A percentile compares a stretch with the other conserved stretches of the same genome.
These are phyloP conservation scores for Betula pendula DNA, from an alignment of 306 rosid genomes.

Conservation along the genomic window DNA sequence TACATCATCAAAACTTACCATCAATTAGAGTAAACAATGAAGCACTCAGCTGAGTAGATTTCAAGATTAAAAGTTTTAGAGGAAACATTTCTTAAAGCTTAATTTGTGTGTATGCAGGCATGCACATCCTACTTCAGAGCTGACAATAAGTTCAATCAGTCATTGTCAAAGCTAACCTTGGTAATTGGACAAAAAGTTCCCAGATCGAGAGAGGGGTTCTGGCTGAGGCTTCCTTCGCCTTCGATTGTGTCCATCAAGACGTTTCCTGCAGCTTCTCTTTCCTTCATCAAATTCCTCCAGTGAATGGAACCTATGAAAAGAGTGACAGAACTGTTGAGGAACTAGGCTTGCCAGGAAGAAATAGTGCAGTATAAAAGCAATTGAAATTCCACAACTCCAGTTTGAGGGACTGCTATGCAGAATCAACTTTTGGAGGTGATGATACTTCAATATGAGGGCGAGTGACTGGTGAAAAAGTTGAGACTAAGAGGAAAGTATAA, in stretches of 20 bases:
- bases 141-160: slow-evolving; percentile 35
- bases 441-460: too few relatives aligned
- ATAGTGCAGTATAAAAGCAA: not conserved
- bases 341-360: not conserved
- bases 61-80: slow-evolving; percentile 1
- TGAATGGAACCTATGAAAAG: slow-evolving; percentile 72
- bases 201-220: slow-evolving; percentile 52
- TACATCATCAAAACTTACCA: slow-evolving; percentile 7
- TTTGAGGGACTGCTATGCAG: too few relatives aligned
- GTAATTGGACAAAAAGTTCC: slow-evolving; percentile 53
- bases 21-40: not conserved
- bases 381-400: too few relatives aligned
- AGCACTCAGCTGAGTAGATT: not conserved
- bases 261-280: slow-evolving; percentile 93
- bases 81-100: not conserved
- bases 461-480: too few relatives aligned
- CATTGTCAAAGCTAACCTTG: slow-evolving; percentile 57
- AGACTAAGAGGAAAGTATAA: too few relatives aligned
- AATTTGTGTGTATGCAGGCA: not conserved
- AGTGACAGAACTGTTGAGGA: not conserved
- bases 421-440: too few relatives aligned
- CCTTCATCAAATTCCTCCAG: slow-evolving; percentile 95
- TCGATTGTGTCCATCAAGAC: slow-evolving; percentile 94
- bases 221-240: slow-evolving; percentile 93
- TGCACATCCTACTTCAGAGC: not conserved